Evolutionary conservation across 1,284 basidiomycete genomes (phyloP).

Genomic region (Sphagnurus paluster): DNA sequence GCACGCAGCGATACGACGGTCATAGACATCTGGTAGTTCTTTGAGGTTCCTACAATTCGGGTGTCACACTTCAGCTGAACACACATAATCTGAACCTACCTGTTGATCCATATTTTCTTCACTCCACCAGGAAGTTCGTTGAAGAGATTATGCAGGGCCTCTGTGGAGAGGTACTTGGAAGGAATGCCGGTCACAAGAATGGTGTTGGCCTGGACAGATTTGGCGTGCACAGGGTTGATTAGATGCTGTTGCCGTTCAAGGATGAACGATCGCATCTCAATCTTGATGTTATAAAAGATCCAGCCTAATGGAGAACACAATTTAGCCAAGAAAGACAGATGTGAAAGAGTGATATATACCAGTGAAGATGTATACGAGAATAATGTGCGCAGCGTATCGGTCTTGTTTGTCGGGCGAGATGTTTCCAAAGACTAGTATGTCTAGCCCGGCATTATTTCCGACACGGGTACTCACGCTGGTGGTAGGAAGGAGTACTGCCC

Average conservation of each 20-base stretch:
- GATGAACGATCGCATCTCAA: conserved; percentile 83
- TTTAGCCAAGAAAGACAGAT: conserved; percentile 1
- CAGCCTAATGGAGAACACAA: conserved; percentile 50
- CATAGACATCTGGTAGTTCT: conserved; percentile 81
- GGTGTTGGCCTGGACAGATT: conserved; percentile 82
- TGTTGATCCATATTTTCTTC: conserved; percentile 88
- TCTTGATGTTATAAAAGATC: conserved; percentile 81
- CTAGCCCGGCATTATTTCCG: conserved; percentile 58
- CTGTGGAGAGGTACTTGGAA: conserved; percentile 66
- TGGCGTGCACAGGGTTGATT: conserved; percentile 69
- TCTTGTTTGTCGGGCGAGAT: conserved; percentile 48
- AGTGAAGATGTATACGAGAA: conserved; percentile 76
- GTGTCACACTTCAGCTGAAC: background rate
- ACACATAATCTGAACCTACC: conserved; percentile 29
- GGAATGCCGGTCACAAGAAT: conserved; percentile 90
- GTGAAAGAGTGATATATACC: conserved; percentile 47
- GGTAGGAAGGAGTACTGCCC: conserved; percentile 71
- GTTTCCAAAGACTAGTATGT: conserved; percentile 83
- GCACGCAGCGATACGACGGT: conserved; percentile 75
- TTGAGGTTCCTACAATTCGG: conserved; percentile 59
- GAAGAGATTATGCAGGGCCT: conserved; percentile 69
- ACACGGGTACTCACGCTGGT: conserved; percentile 57
- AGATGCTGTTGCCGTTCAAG: conserved; percentile 84
- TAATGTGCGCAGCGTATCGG: conserved; percentile 77
- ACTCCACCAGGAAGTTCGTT: conserved; percentile 82